Conservation (phyloP, 2,329 filamentous ascomycete species). For the Fusarium bulbicola region DNA sequence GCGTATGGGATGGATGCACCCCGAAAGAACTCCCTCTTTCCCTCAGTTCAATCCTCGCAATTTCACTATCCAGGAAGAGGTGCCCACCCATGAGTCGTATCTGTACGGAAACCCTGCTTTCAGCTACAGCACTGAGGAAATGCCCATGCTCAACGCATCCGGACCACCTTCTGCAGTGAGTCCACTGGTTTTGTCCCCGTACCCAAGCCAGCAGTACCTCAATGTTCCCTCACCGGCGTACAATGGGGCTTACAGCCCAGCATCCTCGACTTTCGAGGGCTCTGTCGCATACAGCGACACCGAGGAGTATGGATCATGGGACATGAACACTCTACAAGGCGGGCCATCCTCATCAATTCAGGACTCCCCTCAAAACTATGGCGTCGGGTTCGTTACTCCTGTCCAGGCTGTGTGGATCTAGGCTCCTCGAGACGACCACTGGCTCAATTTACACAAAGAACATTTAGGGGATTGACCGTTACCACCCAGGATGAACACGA, state of each 20-base stretch:
- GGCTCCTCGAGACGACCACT: conserved; percentile 51
- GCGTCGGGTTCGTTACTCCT: conserved; percentile 70
- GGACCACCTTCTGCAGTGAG: conserved; percentile 58
- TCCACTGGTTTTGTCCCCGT: conserved; percentile 65
- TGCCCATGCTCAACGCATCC: conserved; percentile 63
- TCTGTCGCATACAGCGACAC: conserved; percentile 70
- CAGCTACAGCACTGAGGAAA: conserved; percentile 71
- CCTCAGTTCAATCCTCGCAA: conserved; percentile 67
- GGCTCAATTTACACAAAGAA: conserved; percentile 51
- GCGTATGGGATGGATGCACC: conserved; percentile 73
- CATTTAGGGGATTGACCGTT: conserved; percentile 64
- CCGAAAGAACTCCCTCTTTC: conserved; percentile 67
- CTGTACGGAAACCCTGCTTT: conserved; percentile 67
- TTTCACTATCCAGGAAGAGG: conserved; percentile 60
- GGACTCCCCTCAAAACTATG: conserved; percentile 54
- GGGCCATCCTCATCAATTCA: conserved; percentile 58
- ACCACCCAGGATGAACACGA: conserved; percentile 61
- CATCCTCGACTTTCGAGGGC: conserved; percentile 70
- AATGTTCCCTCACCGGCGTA: conserved; percentile 71
- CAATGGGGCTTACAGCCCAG: conserved; percentile 67
- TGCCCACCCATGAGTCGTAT: conserved; percentile 56
- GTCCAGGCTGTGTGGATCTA: conserved; percentile 70
- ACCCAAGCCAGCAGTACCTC: conserved; percentile 65
- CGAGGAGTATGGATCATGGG: conserved; percentile 64
- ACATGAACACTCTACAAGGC: conserved; percentile 55